Percentiles rank a stretch among this genome's conserved stretches.
These are phyloP conservation scores for Chernovozyma aurita DNA, from an alignment of 1,139 yeast species.

Conservation along the genomic window DNA sequence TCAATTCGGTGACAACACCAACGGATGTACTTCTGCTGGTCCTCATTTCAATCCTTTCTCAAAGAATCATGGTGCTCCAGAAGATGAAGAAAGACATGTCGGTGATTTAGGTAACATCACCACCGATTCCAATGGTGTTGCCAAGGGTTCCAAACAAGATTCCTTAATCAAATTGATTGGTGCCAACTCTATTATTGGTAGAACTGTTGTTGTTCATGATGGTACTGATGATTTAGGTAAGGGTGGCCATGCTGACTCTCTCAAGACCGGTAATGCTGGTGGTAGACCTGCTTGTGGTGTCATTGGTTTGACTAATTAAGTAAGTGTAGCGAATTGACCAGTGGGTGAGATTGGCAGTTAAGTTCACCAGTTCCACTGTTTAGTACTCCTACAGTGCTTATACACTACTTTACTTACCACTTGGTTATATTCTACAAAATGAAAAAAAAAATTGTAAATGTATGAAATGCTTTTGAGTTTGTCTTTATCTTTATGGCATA, in stretches of 20 bases:
- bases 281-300: slow-evolving; percentile 99
- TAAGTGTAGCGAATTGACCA: too few relatives aligned
- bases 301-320: slow-evolving; percentile 65
- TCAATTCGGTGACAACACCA: slow-evolving; percentile 97
- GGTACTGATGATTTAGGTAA: slow-evolving; percentile 96
- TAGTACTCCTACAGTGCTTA: too few relatives aligned
- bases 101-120: slow-evolving; percentile 95
- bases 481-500: too few relatives aligned
- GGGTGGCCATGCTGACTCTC: slow-evolving; percentile 91
- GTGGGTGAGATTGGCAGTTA: too few relatives aligned
- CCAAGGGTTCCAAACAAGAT: slow-evolving; percentile 85
- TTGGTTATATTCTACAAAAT: too few relatives aligned
- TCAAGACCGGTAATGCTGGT: slow-evolving; percentile 98
- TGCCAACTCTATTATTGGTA: slow-evolving; percentile 81
- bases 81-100: slow-evolving; percentile 85
- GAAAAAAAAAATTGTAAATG: too few relatives aligned
- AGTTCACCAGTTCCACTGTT: too few relatives aligned
- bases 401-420: too few relatives aligned
- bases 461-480: too few relatives aligned
- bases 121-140: slow-evolving; percentile 82
- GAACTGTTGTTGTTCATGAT: slow-evolving; percentile 93
- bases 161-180: slow-evolving; percentile 75
- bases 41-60: slow-evolving; percentile 96
- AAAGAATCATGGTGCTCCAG: slow-evolving; percentile 92
- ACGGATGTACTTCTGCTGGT: slow-evolving; percentile 98